Conservation (phyloP, 2,329 filamentous ascomycete genomes). For the Teratosphaeria destructans region DNA sequence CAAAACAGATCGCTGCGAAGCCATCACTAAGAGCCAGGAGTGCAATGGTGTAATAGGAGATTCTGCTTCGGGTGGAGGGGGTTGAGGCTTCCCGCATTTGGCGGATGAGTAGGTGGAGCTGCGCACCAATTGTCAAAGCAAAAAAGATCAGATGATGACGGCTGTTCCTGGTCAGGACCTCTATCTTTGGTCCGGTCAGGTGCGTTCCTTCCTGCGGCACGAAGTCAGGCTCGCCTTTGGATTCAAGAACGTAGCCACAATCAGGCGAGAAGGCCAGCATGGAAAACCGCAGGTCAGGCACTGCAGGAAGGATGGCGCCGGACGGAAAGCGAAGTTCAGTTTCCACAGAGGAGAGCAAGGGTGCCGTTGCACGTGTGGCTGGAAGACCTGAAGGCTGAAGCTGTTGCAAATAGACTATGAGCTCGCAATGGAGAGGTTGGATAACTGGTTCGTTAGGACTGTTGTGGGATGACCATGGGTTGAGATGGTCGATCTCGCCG, state of each 20-base stretch:
- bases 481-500: slow-evolving; percentile 42
- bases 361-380: neutral
- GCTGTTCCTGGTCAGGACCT: slow-evolving; percentile 38
- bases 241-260: slow-evolving; percentile 55
- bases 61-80: slow-evolving; percentile 52
- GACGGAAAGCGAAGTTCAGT: slow-evolving; percentile 49
- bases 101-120: slow-evolving; percentile 47
- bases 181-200: slow-evolving; percentile 46
- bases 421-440: slow-evolving; percentile 71
- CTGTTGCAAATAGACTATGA: slow-evolving; percentile 75
- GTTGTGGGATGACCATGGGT: slow-evolving; percentile 67
- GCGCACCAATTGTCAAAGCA: slow-evolving; percentile 38
- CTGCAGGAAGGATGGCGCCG: slow-evolving; percentile 42
- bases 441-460: slow-evolving; percentile 44
- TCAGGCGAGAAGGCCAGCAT: slow-evolving; percentile 55
- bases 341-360: slow-evolving; percentile 43
- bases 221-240: slow-evolving; percentile 47
- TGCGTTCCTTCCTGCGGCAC: slow-evolving; percentile 42
- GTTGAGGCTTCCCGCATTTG: slow-evolving; percentile 57
- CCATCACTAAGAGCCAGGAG: slow-evolving; percentile 53
- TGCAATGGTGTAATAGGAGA: slow-evolving; percentile 55
- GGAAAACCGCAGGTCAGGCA: slow-evolving; percentile 47
- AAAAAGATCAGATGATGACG: slow-evolving; percentile 45
- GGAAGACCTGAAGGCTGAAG: slow-evolving; percentile 10
- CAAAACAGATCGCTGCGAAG: slow-evolving; percentile 44